Evolutionary conservation across 1,284 basidiomycete genomes (phyloP).

Genomic region (Trichosporon ovoides): DNA sequence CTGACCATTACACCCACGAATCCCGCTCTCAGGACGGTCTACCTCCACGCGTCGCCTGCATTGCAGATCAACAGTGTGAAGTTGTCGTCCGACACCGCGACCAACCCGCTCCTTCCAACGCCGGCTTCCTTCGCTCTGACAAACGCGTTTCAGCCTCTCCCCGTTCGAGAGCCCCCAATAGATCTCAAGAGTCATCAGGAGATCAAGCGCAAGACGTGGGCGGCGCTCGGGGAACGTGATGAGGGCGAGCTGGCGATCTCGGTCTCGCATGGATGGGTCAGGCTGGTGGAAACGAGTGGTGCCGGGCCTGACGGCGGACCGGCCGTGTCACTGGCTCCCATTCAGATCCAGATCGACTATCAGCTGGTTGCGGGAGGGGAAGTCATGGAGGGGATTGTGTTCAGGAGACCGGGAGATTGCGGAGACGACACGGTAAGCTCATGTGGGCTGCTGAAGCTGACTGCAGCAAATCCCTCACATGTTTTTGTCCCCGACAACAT

Average conservation of each 20-base stretch:
- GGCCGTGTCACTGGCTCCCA: constrained; percentile 35
- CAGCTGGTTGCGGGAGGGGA: constrained; percentile 35
- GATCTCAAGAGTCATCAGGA: constrained; percentile 90
- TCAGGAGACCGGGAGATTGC: constrained; percentile 39
- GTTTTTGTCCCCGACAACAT: constrained; percentile 81
- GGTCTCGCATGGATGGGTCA: constrained; percentile 73
- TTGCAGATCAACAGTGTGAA: constrained; percentile 40
- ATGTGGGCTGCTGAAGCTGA: not conserved
- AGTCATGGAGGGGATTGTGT: constrained; percentile 44
- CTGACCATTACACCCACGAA: constrained; percentile 44
- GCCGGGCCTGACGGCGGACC: constrained; percentile 24
- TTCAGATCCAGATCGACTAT: constrained; percentile 47
- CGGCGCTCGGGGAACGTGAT: constrained; percentile 80
- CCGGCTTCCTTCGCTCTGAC: constrained; percentile 63
- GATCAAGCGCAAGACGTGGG: constrained; percentile 85
- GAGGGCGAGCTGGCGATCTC: constrained; percentile 91
- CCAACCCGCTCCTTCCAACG: constrained; percentile 55
- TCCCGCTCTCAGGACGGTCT: constrained; percentile 39
- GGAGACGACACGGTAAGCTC: constrained; percentile 60
- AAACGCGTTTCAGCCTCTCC: constrained; percentile 53
- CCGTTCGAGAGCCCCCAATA: constrained; percentile 46
- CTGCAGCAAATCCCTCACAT: constrained; percentile 81
- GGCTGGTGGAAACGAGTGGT: constrained; percentile 32
- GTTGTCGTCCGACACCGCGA: constrained; percentile 40
- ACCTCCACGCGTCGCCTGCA: constrained; percentile 43